Base-by-base conservation (phyloP, 2,329 filamentous ascomycete species). In the Cladosporium cucumerinum region DNA sequence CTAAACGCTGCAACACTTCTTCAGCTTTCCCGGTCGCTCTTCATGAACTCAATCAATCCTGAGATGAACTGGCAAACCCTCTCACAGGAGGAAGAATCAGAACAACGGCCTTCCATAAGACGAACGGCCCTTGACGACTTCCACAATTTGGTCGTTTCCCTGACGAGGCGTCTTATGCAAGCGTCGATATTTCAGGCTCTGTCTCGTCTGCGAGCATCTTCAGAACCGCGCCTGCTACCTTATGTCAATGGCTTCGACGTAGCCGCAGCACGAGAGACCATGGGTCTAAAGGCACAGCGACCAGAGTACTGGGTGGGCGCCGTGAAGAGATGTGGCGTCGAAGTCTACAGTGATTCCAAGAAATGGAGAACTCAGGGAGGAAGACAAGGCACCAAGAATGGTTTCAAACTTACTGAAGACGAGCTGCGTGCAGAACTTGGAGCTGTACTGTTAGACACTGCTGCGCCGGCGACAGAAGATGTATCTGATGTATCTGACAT, bases 61-160 rank as follows among this genome's bases (percentile, higher is more conserved):
- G 85, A 87, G 62, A 83, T 86, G 63, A 93, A 91, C 73, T 96
- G 91, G 91, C 80, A 79, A 36, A 81, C 80, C 46, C 71, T 90
- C 8, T 82, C 84, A 23, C 82, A 61, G 2, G 57, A 68, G 12
- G 65, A 68, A 26, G 57, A 84, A 30, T 75, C 75, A 61, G 72
- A 72, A 3, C 82, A 85, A 64, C 80, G 80, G 3, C 93, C 93
- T 0, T 86, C 89, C 0, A 85, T 97, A 25, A 87, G 89, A 69
- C 85, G 87, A 7, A 93, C 91, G 1, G 87, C 90, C 0, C 83
- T 96, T n/a, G 83, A 86, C 5, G 91, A 95, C 70, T 89, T 97
- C 52, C 84, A 93, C 71, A 85, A 85, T 10, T 76, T 97, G 1
- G 81, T 85, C 0, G 75, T 90, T 1, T 89, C 85, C 61, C 69